These are phyloP conservation scores for Rachicladosporium sp. DNA, from an alignment of 2,329 filamentous ascomycete genomes.

Conservation along the genomic window DNA sequence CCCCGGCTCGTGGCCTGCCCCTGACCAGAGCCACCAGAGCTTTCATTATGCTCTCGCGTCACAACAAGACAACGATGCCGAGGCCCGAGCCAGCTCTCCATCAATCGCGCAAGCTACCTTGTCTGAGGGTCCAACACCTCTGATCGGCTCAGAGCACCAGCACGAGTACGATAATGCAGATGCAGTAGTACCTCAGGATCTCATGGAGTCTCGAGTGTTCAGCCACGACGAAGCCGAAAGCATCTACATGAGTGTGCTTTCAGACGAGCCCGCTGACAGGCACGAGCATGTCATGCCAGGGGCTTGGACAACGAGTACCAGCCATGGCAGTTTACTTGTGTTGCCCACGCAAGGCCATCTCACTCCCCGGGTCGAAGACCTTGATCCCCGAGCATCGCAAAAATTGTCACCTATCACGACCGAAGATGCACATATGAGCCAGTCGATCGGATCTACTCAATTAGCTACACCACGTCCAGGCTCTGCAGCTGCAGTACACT, in stretches of 20 bases:
- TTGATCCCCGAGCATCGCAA: no score
- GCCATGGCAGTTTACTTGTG: no score
- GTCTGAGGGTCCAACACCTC: conserved; percentile 2
- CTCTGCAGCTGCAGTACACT: background rate
- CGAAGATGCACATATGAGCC: no score
- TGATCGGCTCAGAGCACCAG: no score
- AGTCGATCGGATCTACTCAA: no score
- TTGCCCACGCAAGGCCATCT: no score
- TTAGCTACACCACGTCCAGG: no score
- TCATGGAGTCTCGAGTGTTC: conserved; percentile 51
- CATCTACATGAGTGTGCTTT: conserved; percentile 63
- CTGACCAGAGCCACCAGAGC: conserved; percentile 12
- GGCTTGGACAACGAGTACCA: conserved; percentile 21
- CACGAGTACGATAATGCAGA: no score
- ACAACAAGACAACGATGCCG: background rate
- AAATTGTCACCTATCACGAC: no score
- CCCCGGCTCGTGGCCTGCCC: conserved; percentile 16
- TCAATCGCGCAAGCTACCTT: background rate
- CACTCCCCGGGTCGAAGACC: no score
- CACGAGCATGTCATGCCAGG: conserved; percentile 26
- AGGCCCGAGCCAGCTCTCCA: conserved; percentile 1
- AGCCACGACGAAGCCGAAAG: conserved; percentile 72
- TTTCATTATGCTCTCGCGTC: conserved; percentile 11
- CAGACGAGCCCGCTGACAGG: conserved; percentile 8
- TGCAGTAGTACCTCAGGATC: conserved; percentile 10